phyloP scores from a whole-genome alignment of 2,329 filamentous ascomycete species.

The Exophiala phaeomuriformis region DNA sequence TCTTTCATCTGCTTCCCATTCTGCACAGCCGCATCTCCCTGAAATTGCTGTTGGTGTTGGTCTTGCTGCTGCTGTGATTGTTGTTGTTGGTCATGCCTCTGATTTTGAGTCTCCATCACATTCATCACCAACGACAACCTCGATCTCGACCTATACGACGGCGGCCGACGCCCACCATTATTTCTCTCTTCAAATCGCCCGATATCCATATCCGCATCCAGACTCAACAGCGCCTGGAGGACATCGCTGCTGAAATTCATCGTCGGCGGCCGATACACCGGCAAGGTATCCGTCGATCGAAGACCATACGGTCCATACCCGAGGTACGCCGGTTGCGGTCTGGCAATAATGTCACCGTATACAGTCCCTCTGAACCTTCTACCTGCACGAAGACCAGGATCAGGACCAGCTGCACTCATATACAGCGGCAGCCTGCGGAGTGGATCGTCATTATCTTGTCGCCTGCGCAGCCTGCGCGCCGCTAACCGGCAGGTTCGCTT shows the following conservation, averaged over 20 bases:
- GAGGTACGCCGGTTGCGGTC: constrained; percentile 5
- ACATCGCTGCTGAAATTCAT: constrained; percentile 13
- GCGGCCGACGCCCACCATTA: neutral
- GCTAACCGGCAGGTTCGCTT: neutral
- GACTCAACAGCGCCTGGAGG: constrained; percentile 2
- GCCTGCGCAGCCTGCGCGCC: neutral
- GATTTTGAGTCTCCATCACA: neutral
- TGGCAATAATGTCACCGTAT: neutral
- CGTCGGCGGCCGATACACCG: constrained; percentile 1
- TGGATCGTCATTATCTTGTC: too few relatives aligned
- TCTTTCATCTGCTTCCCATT: too few relatives aligned
- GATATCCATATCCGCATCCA: neutral
- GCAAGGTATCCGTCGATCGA: constrained; percentile 4
- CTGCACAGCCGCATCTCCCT: too few relatives aligned
- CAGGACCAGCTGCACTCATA: too few relatives aligned
- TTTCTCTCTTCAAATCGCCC: too few relatives aligned
- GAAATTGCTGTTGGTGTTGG: neutral
- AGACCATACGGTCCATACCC: too few relatives aligned
- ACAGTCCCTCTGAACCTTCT: too few relatives aligned
- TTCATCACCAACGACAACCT: constrained; percentile 6
- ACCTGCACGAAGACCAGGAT: too few relatives aligned
- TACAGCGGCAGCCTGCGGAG: too few relatives aligned
- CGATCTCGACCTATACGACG: constrained; percentile 10
- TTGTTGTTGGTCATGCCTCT: neutral
- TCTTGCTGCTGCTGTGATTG: neutral